A percentile compares a stretch with the other conserved stretches of the same genome.
Conservation (phyloP, 805 yeast species). For the Yarrowia bubula region DNA sequence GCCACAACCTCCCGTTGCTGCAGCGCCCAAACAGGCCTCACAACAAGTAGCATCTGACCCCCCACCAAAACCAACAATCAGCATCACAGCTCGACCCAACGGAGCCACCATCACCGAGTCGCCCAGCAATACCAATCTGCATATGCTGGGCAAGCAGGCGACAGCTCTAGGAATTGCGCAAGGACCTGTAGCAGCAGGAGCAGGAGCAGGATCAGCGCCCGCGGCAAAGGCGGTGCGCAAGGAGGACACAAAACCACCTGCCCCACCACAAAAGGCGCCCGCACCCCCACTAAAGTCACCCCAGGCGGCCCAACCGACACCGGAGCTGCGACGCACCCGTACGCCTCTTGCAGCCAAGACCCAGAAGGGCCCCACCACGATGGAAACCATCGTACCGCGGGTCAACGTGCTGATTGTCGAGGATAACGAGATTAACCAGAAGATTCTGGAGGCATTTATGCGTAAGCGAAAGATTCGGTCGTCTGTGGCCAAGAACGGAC, state of each 20-base stretch:
- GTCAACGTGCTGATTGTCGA: conserved; percentile 91
- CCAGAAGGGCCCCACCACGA: conserved; percentile 5
- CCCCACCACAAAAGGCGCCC: not conserved
- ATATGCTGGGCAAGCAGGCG: conserved; percentile 1
- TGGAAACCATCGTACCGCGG: conserved; percentile 71
- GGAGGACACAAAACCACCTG: not conserved
- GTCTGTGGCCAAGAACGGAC: conserved; percentile 87
- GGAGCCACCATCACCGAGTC: conserved; percentile 26
- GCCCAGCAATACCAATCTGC: conserved; percentile 19
- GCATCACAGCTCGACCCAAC: conserved; percentile 21
- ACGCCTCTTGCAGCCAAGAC: not conserved
- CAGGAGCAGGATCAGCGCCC: not conserved
- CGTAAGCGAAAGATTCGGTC: conserved; percentile 80
- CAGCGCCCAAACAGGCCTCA: not conserved
- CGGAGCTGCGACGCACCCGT: conserved; percentile 11
- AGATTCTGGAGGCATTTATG: conserved; percentile 83
- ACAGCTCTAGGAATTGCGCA: not conserved
- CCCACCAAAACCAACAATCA: conserved; percentile 14
- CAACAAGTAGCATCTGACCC: not conserved
- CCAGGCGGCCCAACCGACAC: not conserved
- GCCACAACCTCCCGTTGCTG: not conserved
- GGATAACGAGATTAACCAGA: conserved; percentile 92
- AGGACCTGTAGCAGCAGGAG: not conserved
- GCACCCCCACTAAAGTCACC: not conserved
- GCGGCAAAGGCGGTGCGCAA: not conserved